phyloP scores from a whole-genome alignment of 1,139 yeast species.

The Pichia norvegensis region DNA sequence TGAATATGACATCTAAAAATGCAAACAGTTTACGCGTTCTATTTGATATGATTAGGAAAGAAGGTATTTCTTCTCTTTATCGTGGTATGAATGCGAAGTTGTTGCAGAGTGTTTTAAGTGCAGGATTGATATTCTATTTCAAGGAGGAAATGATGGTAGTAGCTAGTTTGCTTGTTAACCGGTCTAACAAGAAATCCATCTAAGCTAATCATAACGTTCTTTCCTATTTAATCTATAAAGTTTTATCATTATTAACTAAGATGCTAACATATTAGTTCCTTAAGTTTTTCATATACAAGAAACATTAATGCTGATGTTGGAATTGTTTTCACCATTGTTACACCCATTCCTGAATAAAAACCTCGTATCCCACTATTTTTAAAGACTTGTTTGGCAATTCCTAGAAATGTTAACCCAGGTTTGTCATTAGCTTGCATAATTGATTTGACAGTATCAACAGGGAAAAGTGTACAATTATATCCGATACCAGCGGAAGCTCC shows the following conservation, averaged over 20 bases:
- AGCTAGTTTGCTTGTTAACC: conserved; percentile 22
- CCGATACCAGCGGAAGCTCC: conserved; percentile 86
- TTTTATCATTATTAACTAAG: neutral
- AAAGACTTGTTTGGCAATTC: conserved; percentile 35
- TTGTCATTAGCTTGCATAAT: conserved; percentile 60
- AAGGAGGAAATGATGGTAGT: conserved; percentile 70
- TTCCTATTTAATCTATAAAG: neutral
- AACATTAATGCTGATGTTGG: conserved; percentile 90
- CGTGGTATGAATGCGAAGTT: conserved; percentile 76
- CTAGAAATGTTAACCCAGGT: conserved; percentile 20
- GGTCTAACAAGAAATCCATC: neutral
- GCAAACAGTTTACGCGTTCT: conserved; percentile 33
- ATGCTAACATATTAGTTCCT: conserved; percentile 23
- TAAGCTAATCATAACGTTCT: neutral
- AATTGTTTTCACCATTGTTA: conserved; percentile 71
- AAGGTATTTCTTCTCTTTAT: conserved; percentile 72
- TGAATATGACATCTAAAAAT: conserved; percentile 40
- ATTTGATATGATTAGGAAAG: conserved; percentile 49
- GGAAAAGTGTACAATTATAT: conserved; percentile 74
- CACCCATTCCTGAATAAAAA: conserved; percentile 78
- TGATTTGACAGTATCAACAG: conserved; percentile 85
- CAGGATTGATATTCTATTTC: conserved; percentile 85
- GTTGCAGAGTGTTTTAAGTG: conserved; percentile 75
- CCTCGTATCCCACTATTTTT: conserved; percentile 51
- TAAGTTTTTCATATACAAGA: conserved; percentile 65